Base-by-base conservation (phyloP, 257 asterid species). In the Solanum medicagineum region DNA sequence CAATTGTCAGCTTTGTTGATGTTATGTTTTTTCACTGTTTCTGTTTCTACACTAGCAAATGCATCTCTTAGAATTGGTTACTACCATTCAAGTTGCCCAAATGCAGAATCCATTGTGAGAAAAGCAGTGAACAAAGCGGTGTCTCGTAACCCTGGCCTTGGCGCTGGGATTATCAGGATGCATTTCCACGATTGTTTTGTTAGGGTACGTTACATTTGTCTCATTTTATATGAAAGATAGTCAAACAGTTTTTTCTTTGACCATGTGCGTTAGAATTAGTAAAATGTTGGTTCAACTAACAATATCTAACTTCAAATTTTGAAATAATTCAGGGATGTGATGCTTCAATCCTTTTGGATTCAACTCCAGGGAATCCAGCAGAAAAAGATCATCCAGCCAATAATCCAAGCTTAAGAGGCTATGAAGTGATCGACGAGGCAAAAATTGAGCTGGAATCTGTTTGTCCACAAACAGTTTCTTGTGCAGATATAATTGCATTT, bases 151-250 rank as follows among this genome's bases (percentile, higher is more conserved):
- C 92, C 91, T 57, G 92, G 91, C 40, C 73, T 91, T 3, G 93
- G 87, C 11, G 93, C 88, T 1, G 90, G 90, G 12, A 88, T 91
- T 26, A 85, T 90, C 47, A 80, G 93, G 70, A 32, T 91, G 89
- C 88, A 87, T 81, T 91, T 90, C 69, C 94, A 90, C 19, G 94
- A 91, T 63, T 91, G 94, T 79, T 89, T 90, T 60, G 92, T 91
- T 29, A 86, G 91, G 92, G 94, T 91, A 87, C 11, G 68, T 8
- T 8, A 87, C 10, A 69, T 10, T 13, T 1, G 1, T 16, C 9
- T 14, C 10, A 80, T 29, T 54, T 32, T 73, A 5, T n/a, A 11
- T 26, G 11, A 68, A 24, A 1, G 20, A 26, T 26, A 26, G 1
- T 26, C 29, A 26, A 26, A 26, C 29, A 26, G 1, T 26, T 68